A percentile compares a stretch with the other conserved stretches of the same genome.
Conservation (phyloP, 1,139 yeast genomes). For the Debaryomyces subglobosus region DNA sequence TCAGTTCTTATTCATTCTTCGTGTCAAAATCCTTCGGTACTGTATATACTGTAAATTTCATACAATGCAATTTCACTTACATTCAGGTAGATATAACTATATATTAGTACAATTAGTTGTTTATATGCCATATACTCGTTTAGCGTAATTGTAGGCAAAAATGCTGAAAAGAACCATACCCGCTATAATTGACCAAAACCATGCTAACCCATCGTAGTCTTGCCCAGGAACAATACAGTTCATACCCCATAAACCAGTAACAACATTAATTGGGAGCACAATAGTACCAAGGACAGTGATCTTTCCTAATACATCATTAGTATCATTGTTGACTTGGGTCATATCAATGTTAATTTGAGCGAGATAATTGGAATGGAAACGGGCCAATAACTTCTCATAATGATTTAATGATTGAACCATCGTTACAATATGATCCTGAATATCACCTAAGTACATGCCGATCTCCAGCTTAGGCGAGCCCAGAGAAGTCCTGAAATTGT, state of each 20-base stretch:
- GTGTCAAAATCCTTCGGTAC: background rate
- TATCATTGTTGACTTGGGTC: conserved; percentile 96
- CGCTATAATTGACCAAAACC: conserved; percentile 67
- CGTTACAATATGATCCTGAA: conserved; percentile 92
- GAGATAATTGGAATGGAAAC: conserved; percentile 91
- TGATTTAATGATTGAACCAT: conserved; percentile 95
- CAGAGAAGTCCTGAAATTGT: conserved; percentile 14
- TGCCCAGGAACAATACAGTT: conserved; percentile 97
- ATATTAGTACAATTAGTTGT: background rate
- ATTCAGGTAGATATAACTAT: background rate
- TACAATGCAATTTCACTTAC: background rate
- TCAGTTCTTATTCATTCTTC: background rate
- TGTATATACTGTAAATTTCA: background rate
- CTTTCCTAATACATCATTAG: conserved; percentile 93
- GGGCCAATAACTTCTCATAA: conserved; percentile 87
- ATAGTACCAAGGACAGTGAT: conserved; percentile 93
- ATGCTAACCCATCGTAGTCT: conserved; percentile 63
- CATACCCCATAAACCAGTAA: conserved; percentile 99
- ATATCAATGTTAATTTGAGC: conserved; percentile 97
- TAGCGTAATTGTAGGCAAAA: conserved; percentile 46
- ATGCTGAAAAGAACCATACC: conserved; percentile 41
- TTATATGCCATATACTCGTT: conserved; percentile 45
- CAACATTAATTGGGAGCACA: conserved; percentile 89
- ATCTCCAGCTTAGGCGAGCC: conserved; percentile 56
- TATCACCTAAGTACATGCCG: conserved; percentile 81